phyloP scores from a whole-genome alignment of 441 rosid genomes.

The Dalechampia spathulata region DNA sequence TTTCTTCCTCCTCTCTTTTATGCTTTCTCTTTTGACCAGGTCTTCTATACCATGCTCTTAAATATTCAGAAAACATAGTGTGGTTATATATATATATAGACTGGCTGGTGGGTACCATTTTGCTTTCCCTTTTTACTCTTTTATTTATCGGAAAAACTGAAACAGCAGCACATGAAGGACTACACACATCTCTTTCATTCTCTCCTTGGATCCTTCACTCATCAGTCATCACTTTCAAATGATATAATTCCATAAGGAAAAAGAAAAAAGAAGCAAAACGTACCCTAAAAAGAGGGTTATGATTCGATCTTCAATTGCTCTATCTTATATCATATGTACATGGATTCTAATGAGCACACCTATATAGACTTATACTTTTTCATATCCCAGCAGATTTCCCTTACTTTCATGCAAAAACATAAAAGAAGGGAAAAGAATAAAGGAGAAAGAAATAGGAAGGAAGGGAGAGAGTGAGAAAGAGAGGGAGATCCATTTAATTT shows the following conservation, averaged over 20 bases:
- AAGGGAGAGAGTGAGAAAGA: no score
- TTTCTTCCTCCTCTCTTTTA: neutral
- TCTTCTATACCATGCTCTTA: no score
- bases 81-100: neutral
- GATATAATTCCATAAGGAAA: constrained; percentile 26
- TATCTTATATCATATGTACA: neutral
- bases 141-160: neutral
- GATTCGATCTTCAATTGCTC: constrained; percentile 8
- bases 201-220: constrained; percentile 47
- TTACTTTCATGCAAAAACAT: constrained; percentile 45
- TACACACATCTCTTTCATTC: constrained; percentile 1
- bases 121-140: neutral
- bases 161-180: constrained; percentile 23
- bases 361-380: no score
- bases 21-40: constrained; percentile 11
- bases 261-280: no score
- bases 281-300: constrained; percentile 5
- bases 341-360: constrained; percentile 13
- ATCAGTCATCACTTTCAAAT: constrained; percentile 44
- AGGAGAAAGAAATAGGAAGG: neutral
- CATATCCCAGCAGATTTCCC: constrained; percentile 36
- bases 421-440: neutral
- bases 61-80: no score
- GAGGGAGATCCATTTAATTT: no score
- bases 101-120: neutral